Percentiles rank a stretch among this genome's conserved stretches.
Conservation (phyloP, 1,284 basidiomycete species). For the Macrocystidia cucumis region DNA sequence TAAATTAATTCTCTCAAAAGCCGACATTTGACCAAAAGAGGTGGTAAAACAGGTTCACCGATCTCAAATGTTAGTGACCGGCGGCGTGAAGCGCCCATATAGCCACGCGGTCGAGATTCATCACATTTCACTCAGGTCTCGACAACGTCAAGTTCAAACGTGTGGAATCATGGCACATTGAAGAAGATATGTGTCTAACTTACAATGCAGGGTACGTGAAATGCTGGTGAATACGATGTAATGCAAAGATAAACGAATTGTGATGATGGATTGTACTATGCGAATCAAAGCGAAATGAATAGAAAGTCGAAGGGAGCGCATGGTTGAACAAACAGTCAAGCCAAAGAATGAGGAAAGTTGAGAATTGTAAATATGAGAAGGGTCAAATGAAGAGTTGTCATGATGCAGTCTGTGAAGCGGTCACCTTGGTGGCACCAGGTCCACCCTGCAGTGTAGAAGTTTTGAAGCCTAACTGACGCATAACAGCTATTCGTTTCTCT, state of each 20-base stretch:
- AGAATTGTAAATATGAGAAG: too few relatives aligned
- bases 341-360: constrained; percentile 24
- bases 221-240: constrained; percentile 23
- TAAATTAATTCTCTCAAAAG: too few relatives aligned
- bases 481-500: constrained; percentile 36
- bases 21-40: too few relatives aligned
- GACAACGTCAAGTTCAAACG: too few relatives aligned
- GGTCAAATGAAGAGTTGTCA: constrained; percentile 24
- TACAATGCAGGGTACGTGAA: constrained; percentile 20
- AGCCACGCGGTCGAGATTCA: too few relatives aligned
- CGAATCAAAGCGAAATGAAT: constrained; percentile 33
- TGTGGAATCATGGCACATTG: too few relatives aligned
- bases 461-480: constrained; percentile 85
- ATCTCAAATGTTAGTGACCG: too few relatives aligned
- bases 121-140: too few relatives aligned
- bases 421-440: constrained; percentile 39
- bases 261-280: too few relatives aligned
- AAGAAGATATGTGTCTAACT: constrained; percentile 21
- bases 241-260: too few relatives aligned
- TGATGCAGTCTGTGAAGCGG: constrained; percentile 29
- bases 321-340: constrained; percentile 16
- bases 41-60: too few relatives aligned
- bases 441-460: constrained; percentile 65
- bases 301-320: constrained; percentile 24
- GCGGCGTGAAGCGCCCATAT: too few relatives aligned